Percentiles rank a stretch among this genome's conserved stretches.
phyloP scores from a whole-genome alignment of 192 early-diverging fungal species.

The Piromyces finnis region DNA sequence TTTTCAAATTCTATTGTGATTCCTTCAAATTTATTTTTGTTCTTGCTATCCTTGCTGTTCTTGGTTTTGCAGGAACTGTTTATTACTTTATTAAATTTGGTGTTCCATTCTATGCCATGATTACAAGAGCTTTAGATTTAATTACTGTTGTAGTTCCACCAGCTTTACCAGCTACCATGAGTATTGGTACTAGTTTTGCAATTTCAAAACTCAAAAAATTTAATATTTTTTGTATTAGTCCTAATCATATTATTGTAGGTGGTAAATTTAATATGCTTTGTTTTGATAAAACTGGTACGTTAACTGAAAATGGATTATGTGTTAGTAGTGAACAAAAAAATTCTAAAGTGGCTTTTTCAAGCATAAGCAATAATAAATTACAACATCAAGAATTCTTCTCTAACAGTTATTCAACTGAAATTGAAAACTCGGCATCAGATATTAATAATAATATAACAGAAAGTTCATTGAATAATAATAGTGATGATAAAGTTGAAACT shows the following conservation, averaged over 20 bases:
- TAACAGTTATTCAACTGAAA: too few relatives aligned
- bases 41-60: constrained; percentile 57
- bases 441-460: too few relatives aligned
- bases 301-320: constrained; percentile 91
- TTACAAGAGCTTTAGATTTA: constrained; percentile 82
- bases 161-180: constrained; percentile 92
- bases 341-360: too few relatives aligned
- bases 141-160: constrained; percentile 97
- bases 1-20: constrained; percentile 90
- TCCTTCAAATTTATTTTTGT: constrained; percentile 93
- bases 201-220: constrained; percentile 58
- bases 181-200: constrained; percentile 92
- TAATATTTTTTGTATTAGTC: constrained; percentile 87
- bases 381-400: too few relatives aligned
- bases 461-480: too few relatives aligned
- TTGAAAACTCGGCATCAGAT: too few relatives aligned
- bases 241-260: constrained; percentile 78
- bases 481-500: too few relatives aligned
- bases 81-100: constrained; percentile 74
- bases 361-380: too few relatives aligned
- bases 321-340: constrained; percentile 47
- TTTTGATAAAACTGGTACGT: constrained; percentile 97
- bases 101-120: constrained; percentile 46
- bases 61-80: constrained; percentile 71
- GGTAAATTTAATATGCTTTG: constrained; percentile 92